Percentiles rank a stretch among this genome's conserved stretches.
Conservation (phyloP, 2,329 filamentous ascomycete genomes). For the Colletotrichum brevisporum region DNA sequence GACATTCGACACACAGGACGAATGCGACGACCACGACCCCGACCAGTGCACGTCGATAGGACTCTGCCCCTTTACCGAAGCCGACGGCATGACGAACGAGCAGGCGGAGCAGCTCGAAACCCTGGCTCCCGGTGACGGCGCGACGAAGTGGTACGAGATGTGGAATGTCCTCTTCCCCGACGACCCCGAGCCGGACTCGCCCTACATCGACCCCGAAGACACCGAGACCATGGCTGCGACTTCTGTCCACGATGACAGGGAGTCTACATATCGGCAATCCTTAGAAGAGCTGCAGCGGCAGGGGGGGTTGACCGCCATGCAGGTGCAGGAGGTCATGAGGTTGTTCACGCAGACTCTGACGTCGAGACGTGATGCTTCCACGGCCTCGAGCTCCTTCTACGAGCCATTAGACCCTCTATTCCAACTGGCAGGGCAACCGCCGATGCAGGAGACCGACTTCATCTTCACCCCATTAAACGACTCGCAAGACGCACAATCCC, state of each 20-base stretch:
- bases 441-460: too few species aligned
- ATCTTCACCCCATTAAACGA: too few species aligned
- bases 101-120: constrained; percentile 39
- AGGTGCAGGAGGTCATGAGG: background rate
- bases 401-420: too few species aligned
- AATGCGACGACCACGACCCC: background rate
- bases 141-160: constrained; percentile 46
- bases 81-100: constrained; percentile 44
- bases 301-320: background rate
- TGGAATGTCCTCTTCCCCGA: constrained; percentile 45
- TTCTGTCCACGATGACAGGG: background rate
- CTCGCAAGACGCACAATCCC: too few species aligned
- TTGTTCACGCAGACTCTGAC: background rate
- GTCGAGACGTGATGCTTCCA: too few species aligned
- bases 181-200: constrained; percentile 40
- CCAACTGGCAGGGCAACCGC: too few species aligned
- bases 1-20: background rate
- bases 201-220: constrained; percentile 38
- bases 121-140: constrained; percentile 27
- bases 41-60: background rate
- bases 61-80: too few species aligned
- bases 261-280: background rate
- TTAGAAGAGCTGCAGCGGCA: background rate
- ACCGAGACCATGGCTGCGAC: background rate
- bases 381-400: too few species aligned